A percentile compares a stretch with the other conserved stretches of the same genome.
Evolutionary conservation across 306 rosid genomes (phyloP).

Genomic region (Cicer arietinum): DNA sequence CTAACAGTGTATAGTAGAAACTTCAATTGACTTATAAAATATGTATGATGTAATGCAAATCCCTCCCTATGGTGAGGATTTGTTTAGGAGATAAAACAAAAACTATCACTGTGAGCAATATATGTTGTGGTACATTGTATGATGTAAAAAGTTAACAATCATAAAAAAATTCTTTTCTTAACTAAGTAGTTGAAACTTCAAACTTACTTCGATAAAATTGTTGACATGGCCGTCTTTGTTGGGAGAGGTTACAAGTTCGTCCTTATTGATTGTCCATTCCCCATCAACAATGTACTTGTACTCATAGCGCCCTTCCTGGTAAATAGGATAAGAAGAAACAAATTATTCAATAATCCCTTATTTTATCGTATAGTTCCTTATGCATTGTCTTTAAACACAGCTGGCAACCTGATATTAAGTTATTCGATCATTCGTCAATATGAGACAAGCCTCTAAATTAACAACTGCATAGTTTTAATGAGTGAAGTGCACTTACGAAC

Average conservation of each 20-base stretch:
- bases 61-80: conserved; percentile 3
- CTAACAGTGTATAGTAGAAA: conserved; percentile 12
- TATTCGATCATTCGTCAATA: conserved; percentile 36
- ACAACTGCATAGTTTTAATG: conserved; percentile 1
- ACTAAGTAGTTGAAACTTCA: conserved; percentile 32
- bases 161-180: background rate
- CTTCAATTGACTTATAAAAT: background rate
- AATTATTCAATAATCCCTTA: background rate
- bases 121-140: conserved; percentile 1
- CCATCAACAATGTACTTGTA: conserved; percentile 94
- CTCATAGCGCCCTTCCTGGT: conserved; percentile 93
- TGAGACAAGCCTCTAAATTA: conserved; percentile 26
- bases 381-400: conserved; percentile 1
- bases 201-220: conserved; percentile 75
- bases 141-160: conserved; percentile 1
- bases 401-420: background rate
- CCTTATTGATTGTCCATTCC: conserved; percentile 64
- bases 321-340: conserved; percentile 34
- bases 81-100: background rate
- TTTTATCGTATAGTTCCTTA: background rate
- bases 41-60: conserved; percentile 6
- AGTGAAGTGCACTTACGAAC: conserved; percentile 63
- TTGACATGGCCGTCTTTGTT: conserved; percentile 90
- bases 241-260: conserved; percentile 61
- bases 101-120: background rate